Evolutionary conservation across 768 basidiomycete genomes (phyloP).

Genomic region (Mycena crocata): DNA sequence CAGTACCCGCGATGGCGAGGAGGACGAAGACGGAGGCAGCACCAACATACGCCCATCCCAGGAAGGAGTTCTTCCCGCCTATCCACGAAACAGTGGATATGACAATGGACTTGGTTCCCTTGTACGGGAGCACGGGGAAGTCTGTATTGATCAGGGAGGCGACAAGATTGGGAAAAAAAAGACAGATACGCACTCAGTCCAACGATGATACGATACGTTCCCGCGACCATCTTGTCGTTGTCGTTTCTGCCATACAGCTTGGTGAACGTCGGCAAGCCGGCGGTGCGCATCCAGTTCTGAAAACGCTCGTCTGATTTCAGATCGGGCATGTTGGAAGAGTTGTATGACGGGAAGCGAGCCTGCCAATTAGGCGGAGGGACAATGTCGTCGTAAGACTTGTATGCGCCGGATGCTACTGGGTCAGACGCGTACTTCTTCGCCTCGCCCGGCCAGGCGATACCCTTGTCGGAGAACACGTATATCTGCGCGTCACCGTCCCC

Average conservation of each 20-base stretch:
- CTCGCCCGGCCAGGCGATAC: conserved; percentile 98
- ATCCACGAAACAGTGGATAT: conserved; percentile 99
- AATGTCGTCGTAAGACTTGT: conserved; percentile 70
- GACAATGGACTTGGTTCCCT: conserved; percentile 96
- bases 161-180: conserved; percentile 16
- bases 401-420: conserved; percentile 61
- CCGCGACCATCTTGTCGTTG: conserved; percentile 72
- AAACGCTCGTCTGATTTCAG: conserved; percentile 88
- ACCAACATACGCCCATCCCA: conserved; percentile 98
- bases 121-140: conserved; percentile 91
- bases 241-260: conserved; percentile 97
- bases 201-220: conserved; percentile 80
- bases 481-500: conserved; percentile 55
- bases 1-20: conserved; percentile 89
- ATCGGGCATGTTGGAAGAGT: conserved; percentile 73
- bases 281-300: conserved; percentile 99
- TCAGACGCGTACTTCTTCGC: conserved; percentile 84
- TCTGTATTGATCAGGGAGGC: conserved; percentile 61
- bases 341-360: conserved; percentile 79
- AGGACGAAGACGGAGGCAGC: conserved; percentile 88
- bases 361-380: conserved; percentile 96
- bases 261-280: conserved; percentile 95
- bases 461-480: conserved; percentile 80
- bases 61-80: conserved; percentile 97
- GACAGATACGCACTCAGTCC: conserved; percentile 77